Conservation (phyloP, 148 eudicot species). For the Bassia scoparia region DNA sequence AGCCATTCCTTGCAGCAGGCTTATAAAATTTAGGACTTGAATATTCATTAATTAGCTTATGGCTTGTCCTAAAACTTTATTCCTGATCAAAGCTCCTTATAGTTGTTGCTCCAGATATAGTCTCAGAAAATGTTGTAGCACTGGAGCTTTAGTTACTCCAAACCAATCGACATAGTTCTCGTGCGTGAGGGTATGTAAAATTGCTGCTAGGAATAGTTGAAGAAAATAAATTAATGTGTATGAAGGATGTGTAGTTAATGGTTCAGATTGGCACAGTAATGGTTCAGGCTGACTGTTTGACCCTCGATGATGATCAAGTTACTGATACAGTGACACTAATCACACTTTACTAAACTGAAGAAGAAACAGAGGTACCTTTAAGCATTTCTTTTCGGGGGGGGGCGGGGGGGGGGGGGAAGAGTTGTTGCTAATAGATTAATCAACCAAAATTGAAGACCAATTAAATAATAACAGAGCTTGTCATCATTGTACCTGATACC, state of each 20-base stretch:
- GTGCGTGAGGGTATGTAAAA: conserved; percentile 55
- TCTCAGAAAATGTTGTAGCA: conserved; percentile 60
- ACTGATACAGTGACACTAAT: too few relatives aligned
- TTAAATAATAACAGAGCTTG: neutral
- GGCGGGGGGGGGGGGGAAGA: too few relatives aligned
- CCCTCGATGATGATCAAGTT: too few relatives aligned
- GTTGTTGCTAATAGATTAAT: neutral
- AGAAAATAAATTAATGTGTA: neutral
- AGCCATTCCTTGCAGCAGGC: conserved; percentile 58
- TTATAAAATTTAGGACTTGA: conserved; percentile 42
- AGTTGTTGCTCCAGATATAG: conserved; percentile 51
- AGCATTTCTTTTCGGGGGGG: too few relatives aligned
- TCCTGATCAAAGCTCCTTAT: conserved; percentile 59
- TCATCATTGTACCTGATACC: conserved; percentile 39
- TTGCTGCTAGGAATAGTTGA: conserved; percentile 34
- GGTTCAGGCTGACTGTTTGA: too few relatives aligned
- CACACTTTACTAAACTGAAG: too few relatives aligned
- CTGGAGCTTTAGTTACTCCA: conserved; percentile 59
- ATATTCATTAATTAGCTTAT: conserved; percentile 34
- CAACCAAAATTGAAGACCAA: neutral
- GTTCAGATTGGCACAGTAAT: too few relatives aligned
- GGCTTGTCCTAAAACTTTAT: conserved; percentile 35
- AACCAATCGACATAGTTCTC: conserved; percentile 52
- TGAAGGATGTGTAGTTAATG: neutral
- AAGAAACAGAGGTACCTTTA: too few relatives aligned